Evolutionary conservation across 495 filamentous ascomycete genomes (phyloP), one percentile per base, ranked within the genome.

Genomic region (Delitschia confertaspora): DNA sequence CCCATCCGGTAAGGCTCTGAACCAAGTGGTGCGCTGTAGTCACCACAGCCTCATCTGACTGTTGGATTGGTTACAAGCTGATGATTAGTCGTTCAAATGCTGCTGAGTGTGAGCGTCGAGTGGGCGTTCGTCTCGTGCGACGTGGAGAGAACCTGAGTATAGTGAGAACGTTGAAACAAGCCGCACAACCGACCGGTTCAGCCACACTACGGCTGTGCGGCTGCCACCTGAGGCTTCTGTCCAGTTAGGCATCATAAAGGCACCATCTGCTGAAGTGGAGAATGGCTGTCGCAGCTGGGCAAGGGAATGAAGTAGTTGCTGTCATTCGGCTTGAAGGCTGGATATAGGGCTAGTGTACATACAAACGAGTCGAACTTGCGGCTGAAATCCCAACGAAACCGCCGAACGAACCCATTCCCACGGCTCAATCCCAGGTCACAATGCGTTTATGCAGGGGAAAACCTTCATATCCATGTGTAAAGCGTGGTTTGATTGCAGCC

Each of bases 181-280:
- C 38, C 35, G 34, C 32, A 30, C 39, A 31, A 41, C 7, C 31
- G n/a, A 14, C 38, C 44, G 24, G 31, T 22, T 47, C 45, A 49
- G 51, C 51, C 51, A 55, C 51, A 55, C 19, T 19, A 45, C 33
- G 51, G 51, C 51, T 55, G 46, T 54, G 51, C 46, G n/a, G n/a
- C n/a, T n/a, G n/a, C n/a, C n/a, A n/a, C n/a, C n/a, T 42, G 33
- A 7, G 13, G n/a, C n/a, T 16, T 7, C 22, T 19, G 44, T 37
- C 43, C 44, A 47, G 38, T 48, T 17, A 38, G 23, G 37, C 40
- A 38, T 47, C 33, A 33, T 33, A 31, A 44, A 38, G 37, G 19
- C 32, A 31, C 22, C 13, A 18, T 18, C 18, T 42, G 29, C 20
- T 27, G 24, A 2, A 11, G 24, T 17, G 20, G 42, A 25, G 32